Evolutionary conservation across 2,329 filamentous ascomycete species (phyloP).

Genomic region (Penicillium sp.): DNA sequence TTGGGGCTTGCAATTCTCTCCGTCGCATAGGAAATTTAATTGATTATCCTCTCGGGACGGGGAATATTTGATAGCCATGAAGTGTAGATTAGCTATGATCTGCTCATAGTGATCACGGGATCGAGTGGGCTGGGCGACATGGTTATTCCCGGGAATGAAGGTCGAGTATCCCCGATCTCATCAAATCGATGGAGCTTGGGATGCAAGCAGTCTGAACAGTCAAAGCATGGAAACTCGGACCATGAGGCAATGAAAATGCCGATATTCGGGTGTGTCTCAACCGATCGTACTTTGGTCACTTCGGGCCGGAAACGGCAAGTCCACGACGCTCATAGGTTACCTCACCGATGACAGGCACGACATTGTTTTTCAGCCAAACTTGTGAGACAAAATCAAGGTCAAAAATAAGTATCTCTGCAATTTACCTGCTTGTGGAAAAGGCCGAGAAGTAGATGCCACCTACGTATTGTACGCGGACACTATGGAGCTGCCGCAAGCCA

Average conservation of each 20-base stretch:
- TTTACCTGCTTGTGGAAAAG: background rate
- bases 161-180: background rate
- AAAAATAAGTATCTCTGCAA: background rate
- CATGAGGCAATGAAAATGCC: background rate
- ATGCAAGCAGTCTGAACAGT: background rate
- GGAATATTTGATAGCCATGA: background rate
- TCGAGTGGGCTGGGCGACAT: background rate
- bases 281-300: background rate
- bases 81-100: background rate
- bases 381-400: background rate
- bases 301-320: slow-evolving; percentile 4
- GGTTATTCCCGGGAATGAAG: background rate
- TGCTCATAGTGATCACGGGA: background rate
- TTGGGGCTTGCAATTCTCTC: background rate
- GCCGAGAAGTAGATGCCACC: background rate
- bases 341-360: background rate
- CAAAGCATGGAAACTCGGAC: background rate
- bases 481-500: background rate
- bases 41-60: too few relatives aligned
- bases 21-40: background rate
- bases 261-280: background rate
- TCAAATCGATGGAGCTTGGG: background rate
- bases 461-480: background rate
- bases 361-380: background rate
- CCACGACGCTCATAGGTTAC: background rate